Base-by-base conservation (phyloP, 2,329 filamentous ascomycete species). In the Neonectria magnoliae region DNA sequence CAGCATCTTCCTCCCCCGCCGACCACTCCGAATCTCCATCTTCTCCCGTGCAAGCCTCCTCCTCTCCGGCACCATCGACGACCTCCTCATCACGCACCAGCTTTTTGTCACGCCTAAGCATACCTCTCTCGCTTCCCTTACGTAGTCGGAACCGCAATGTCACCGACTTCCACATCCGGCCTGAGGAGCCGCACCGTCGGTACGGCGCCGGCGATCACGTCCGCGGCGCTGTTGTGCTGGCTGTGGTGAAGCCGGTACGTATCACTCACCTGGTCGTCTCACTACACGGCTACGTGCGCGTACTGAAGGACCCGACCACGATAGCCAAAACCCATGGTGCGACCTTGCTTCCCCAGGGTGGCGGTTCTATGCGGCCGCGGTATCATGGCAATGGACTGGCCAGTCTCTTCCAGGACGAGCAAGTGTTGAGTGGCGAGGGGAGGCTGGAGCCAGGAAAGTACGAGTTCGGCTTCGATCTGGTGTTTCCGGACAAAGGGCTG, bases 321-420 rank as follows among this genome's bases (percentile, higher is more conserved):
- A 84, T 86, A 58, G 81, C 83, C 66, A 86, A 85, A 64, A 83
- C 85, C 61, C 81, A 84, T 57, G 77, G 79, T 58, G 72, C 80
- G 67, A 82, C 83, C 51, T 80, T 82, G 6, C 76, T 82, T 22
- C 76, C 80, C 22, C 72, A 78, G 76, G 69, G 77, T 70, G 72
- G 79, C 72, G 66, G 78, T 75, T 81, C 71, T 62, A 73, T 69
- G 27, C 80, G 79, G 29, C 79, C 82, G 20, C 85, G 85, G 68
- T 93, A 92, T 74, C 90, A 90, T 74, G 91, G 90, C 71, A 93
- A 93, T 81, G 92, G 92, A 33, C 89, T 93, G 71, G 91, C 90
- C n/a, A 91, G 91, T 45, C 82, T 96, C 50, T 96, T 95, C 75
- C 90, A 94, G 78, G 93, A 96, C 74, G 92, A 96, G 80, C 86